Base-by-base conservation (phyloP, 768 basidiomycete genomes). In the Piloderma croceum region DNA sequence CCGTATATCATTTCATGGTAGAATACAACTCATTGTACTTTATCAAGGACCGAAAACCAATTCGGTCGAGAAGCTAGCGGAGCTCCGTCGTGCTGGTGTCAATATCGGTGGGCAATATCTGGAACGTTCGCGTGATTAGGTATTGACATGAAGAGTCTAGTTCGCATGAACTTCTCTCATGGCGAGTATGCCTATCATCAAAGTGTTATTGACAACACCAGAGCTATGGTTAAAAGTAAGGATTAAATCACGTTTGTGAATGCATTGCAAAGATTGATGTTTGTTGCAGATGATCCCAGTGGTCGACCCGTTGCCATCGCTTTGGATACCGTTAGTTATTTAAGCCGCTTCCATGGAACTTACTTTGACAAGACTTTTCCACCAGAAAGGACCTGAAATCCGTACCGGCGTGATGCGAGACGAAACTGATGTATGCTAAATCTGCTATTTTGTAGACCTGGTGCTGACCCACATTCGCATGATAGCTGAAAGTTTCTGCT, bases 161-260 rank as follows among this genome's bases (percentile, higher is more conserved):
- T 99, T 49, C 93, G 96, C 67, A 98, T 99, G 96, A 99, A 99
- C 77, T 99, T 98, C 64, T 98, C 94, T 40, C 96, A 99, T 79
- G 96, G 96, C 34, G 85, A 84, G 42, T 93, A 99, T 65, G 91
- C 92, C 56, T 98, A 94, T 63, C 96, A 98, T 69, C 92, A 99
- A 70, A 92, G 89, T 49, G 96, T 98, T 52, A 91, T 99, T 60
- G 93, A 98, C 71, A 98, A 98, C 73, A 86, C 91, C 37, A 76
- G 93, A 56, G 83, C 81, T 60, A 83, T 86, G 72, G 76, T 90
- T 39, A 77, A 78, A 31, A 67, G 90, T 91, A 51, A 52, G 79
- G 60, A 2, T 35, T n/a, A n/a, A n/a, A n/a, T n/a, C n/a, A n/a
- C n/a, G n/a, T n/a, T n/a, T n/a, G n/a, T n/a, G n/a, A n/a, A 36